Evolutionary conservation across 108 stramenopile species (phyloP).

Genomic region (Heterococcus sp.): DNA sequence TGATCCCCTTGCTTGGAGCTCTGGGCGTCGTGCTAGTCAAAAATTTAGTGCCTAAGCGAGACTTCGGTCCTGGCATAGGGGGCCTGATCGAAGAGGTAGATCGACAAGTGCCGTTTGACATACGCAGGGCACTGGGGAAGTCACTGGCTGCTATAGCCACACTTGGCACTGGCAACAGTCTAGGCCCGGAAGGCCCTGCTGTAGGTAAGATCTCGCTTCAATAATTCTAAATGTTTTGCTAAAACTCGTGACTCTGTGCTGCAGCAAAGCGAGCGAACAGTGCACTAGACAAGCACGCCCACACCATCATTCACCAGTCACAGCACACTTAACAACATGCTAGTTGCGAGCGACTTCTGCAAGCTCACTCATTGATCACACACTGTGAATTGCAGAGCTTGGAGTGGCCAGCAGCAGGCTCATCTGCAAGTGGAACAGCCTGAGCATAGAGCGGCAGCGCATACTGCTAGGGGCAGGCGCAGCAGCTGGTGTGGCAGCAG

Average conservation of each 20-base stretch:
- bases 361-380: too few relatives aligned
- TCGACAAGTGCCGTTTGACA: background rate
- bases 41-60: background rate
- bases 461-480: conserved; percentile 74
- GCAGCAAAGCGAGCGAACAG: conserved; percentile 27
- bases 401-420: conserved; percentile 21
- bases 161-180: conserved; percentile 75
- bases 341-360: too few relatives aligned
- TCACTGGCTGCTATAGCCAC: conserved; percentile 73
- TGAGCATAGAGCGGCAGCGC: conserved; percentile 33
- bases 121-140: conserved; percentile 48
- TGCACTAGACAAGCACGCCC: too few relatives aligned
- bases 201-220: too few relatives aligned
- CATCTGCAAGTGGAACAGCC: conserved; percentile 3
- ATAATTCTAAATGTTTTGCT: too few relatives aligned
- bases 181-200: conserved; percentile 84
- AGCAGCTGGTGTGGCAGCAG: conserved; percentile 84
- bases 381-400: too few relatives aligned
- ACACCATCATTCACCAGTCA: too few relatives aligned
- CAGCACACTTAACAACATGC: too few relatives aligned
- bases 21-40: conserved; percentile 26
- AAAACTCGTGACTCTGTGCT: conserved; percentile 77
- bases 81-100: conserved; percentile 38
- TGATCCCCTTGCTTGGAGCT: conserved; percentile 35
- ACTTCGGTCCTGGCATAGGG: conserved; percentile 34